Evolutionary conservation across 805 yeast genomes (phyloP).

Genomic region (Yarrowia hollandica): DNA sequence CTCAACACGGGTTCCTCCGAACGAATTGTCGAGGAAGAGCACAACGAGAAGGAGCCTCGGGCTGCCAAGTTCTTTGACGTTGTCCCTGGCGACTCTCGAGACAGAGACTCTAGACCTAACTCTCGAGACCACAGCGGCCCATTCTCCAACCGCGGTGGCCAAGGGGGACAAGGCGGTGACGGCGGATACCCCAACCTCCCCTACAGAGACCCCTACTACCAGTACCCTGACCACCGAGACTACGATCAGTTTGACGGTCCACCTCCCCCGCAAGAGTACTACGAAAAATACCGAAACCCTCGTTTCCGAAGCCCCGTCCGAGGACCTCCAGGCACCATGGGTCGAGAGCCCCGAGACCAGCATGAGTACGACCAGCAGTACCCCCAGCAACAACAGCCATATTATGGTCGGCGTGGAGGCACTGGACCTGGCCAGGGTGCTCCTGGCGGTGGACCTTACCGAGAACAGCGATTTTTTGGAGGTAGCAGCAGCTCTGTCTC

Average conservation of each 20-base stretch:
- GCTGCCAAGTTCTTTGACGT: constrained; percentile 27
- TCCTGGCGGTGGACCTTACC: constrained; percentile 1
- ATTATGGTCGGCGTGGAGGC: not conserved
- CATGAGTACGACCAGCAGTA: constrained; percentile 23
- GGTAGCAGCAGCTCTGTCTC: not conserved
- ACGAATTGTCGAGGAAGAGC: constrained; percentile 25
- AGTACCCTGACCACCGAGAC: constrained; percentile 21
- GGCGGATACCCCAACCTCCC: constrained; percentile 23
- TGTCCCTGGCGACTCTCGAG: constrained; percentile 13
- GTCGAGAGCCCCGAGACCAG: constrained; percentile 9
- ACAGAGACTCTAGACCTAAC: constrained; percentile 11
- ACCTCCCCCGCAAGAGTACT: constrained; percentile 14
- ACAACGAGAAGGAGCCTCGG: constrained; percentile 25
- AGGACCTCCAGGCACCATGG: constrained; percentile 5
- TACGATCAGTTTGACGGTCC: constrained; percentile 28
- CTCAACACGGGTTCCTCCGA: constrained; percentile 15
- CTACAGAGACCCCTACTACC: constrained; percentile 26
- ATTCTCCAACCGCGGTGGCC: not conserved
- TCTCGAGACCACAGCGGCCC: constrained; percentile 13
- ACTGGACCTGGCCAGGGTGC: not conserved
- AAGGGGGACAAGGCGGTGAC: not conserved
- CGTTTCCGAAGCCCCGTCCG: constrained; percentile 25
- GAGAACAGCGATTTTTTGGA: constrained; percentile 25
- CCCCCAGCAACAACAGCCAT: not conserved
- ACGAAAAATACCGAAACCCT: constrained; percentile 24